Percentiles rank a stretch among this genome's conserved stretches.
Evolutionary conservation across 306 rosid genomes (phyloP).

Genomic region (Potentilla sterilis): DNA sequence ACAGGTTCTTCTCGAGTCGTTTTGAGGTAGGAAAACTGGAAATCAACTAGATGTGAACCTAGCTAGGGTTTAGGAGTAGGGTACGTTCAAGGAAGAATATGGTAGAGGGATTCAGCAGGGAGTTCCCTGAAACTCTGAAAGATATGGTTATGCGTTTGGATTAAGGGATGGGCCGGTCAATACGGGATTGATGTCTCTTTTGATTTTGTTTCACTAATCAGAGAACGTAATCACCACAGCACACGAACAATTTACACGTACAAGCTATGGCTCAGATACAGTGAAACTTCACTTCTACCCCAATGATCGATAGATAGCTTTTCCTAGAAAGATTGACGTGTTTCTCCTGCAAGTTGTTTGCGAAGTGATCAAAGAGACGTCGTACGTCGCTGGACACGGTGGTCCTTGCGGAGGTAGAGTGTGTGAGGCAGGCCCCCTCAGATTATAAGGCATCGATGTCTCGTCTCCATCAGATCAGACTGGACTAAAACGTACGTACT

Average conservation of each 20-base stretch:
- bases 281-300: too few relatives aligned
- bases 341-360: too few relatives aligned
- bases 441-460: background rate
- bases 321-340: too few relatives aligned
- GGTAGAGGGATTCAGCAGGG: background rate
- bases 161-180: conserved; percentile 64
- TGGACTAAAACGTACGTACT: background rate
- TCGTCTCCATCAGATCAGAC: background rate
- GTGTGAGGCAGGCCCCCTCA: background rate
- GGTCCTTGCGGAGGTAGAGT: background rate
- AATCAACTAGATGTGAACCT: background rate
- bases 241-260: too few relatives aligned
- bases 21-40: background rate
- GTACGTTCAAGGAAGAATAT: background rate
- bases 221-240: too few relatives aligned
- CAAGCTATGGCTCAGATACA: too few relatives aligned
- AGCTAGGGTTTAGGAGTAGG: background rate
- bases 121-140: conserved; percentile 42
- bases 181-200: conserved; percentile 43
- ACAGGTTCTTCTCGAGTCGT: background rate
- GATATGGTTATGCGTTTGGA: conserved; percentile 46
- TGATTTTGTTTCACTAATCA: background rate
- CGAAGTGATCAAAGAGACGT: background rate
- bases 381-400: background rate
- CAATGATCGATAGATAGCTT: too few relatives aligned